These are phyloP conservation scores for Orbilia quercus DNA, from an alignment of 2,329 filamentous ascomycete species.

Conservation along the genomic window DNA sequence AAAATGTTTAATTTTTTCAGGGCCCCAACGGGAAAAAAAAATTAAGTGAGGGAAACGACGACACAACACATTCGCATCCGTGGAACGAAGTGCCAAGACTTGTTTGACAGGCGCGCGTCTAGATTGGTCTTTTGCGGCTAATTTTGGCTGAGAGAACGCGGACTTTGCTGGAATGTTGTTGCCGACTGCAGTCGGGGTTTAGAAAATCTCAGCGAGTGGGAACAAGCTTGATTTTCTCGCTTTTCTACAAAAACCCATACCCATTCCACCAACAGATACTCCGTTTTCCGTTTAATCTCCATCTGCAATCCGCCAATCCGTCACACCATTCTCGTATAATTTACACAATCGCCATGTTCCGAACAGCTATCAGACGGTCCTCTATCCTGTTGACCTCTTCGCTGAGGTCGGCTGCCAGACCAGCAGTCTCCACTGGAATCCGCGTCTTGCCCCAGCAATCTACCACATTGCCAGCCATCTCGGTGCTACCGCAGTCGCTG, in stretches of 20 bases:
- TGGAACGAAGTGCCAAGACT: conserved; percentile 8
- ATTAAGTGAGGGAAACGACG: background rate
- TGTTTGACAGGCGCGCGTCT: conserved; percentile 4
- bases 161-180: background rate
- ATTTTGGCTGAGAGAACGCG: background rate
- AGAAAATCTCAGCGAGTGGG: conserved; percentile 38
- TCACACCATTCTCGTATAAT: conserved; percentile 42
- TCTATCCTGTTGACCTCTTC: conserved; percentile 69
- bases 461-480: conserved; percentile 62
- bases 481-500: conserved; percentile 64
- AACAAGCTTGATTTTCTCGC: conserved; percentile 26
- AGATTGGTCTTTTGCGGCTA: background rate
- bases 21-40: conserved; percentile 7
- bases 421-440: conserved; percentile 71
- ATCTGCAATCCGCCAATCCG: background rate
- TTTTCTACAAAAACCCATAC: background rate
- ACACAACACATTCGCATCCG: conserved; percentile 15
- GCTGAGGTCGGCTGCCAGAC: conserved; percentile 71
- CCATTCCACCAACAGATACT: conserved; percentile 1
- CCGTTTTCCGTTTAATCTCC: background rate
- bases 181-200: conserved; percentile 32
- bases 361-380: conserved; percentile 83
- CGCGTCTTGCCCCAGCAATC: conserved; percentile 73
- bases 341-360: conserved; percentile 77
- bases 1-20: no score